These are phyloP conservation scores for Curvularia spicifera DNA, from an alignment of 2,329 filamentous ascomycete genomes.

Conservation along the genomic window DNA sequence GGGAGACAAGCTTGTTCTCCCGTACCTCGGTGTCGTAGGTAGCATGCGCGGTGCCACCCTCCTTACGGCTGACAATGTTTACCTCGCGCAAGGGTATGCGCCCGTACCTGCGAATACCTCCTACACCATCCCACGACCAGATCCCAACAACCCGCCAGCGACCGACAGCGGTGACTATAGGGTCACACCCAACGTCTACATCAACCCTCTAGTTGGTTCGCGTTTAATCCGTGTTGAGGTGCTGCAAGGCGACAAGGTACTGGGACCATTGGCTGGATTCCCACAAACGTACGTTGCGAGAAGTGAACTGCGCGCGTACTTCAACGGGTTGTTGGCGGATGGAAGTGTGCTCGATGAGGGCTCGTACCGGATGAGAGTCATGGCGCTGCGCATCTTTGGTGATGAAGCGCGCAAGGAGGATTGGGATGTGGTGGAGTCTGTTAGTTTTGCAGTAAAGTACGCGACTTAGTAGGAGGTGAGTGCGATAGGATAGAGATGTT, in stretches of 20 bases:
- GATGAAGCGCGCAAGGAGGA: background rate
- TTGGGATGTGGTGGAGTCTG: constrained; percentile 4
- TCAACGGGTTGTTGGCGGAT: constrained; percentile 26
- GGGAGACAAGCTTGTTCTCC: constrained; percentile 18
- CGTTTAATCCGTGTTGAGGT: constrained; percentile 17
- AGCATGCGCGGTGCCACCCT: constrained; percentile 22
- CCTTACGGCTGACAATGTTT: constrained; percentile 6
- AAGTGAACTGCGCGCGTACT: constrained; percentile 3
- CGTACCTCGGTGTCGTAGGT: constrained; percentile 31
- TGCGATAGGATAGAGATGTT: background rate
- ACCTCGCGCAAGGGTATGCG: constrained; percentile 18
- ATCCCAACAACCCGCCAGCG: constrained; percentile 14
- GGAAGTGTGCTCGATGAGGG: constrained; percentile 23
- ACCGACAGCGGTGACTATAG: constrained; percentile 10
- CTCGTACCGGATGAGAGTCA: constrained; percentile 19
- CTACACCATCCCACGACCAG: constrained; percentile 20
- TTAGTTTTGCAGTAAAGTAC: background rate
- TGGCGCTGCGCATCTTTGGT: constrained; percentile 21
- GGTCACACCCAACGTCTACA: constrained; percentile 7
- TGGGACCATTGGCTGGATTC: constrained; percentile 16
- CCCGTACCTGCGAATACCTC: constrained; percentile 13
- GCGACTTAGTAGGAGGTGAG: background rate
- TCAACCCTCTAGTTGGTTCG: background rate
- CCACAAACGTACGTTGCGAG: constrained; percentile 17
- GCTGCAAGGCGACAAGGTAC: constrained; percentile 4